Base-by-base conservation (phyloP, 2,329 filamentous ascomycete species). In the Chaetomiaceae sp. region DNA sequence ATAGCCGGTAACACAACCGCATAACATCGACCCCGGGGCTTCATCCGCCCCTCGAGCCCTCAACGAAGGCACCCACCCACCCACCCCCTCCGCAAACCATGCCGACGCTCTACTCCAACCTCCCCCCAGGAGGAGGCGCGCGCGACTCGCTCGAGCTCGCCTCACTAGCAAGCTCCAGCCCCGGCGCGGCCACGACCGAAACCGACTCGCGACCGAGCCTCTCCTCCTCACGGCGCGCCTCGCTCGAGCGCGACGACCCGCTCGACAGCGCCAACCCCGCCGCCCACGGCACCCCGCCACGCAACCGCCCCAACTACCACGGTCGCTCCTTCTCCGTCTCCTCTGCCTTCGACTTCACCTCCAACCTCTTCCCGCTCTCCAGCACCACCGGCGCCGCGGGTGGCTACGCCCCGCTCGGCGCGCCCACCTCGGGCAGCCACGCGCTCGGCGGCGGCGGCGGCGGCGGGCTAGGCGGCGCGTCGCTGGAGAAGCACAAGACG, bases 91-190 rank as follows among this genome's bases (percentile, higher is more conserved):
- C 32, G 27, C 34, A 33, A 32, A 37, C 60, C 46, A 72, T 68
- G 66, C 62, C 67, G 53, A 58, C 62, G 49, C 64, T 65, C 56
- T 75, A 73, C 62, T 66, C 67, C 54, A 67, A 63, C 58, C 65
- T 70, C 47, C 68, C 69, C 54, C 63, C 68, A 54, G 67, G 12
- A 54, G 67, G 12, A 3, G 12, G 70, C 53, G 66, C 80, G 51
- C 87, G 93, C 70, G 93, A 98, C 75, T 97, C 91, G 38, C 81
- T 98, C 61, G 93, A 98, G 72, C 84, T 98, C 48, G 93, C 90
- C 50, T 96, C 90, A 43, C 81, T 98, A 54, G 93, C 91, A 50
- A 95, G 88, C 52, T 90, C 86, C 30, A 88, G 85, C 57, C 78
- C 75, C 42, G 74, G 71, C 39, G 78, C 78, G 39, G 76, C 76